Evolutionary conservation across 257 asterid species (phyloP).

Genomic region (Plantago major): DNA sequence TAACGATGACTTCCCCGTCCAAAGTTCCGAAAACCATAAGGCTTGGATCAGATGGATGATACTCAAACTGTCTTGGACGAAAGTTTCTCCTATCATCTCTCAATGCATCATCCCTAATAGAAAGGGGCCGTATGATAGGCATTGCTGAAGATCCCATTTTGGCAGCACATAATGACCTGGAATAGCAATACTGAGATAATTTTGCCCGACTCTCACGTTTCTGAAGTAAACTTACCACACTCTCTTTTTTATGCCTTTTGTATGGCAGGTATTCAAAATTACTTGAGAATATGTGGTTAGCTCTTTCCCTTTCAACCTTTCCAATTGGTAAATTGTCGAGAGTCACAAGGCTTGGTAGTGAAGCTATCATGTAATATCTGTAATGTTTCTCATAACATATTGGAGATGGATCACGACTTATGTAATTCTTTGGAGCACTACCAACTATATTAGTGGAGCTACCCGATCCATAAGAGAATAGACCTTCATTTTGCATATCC

Average conservation of each 20-base stretch:
- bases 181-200: conserved; percentile 55
- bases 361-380: conserved; percentile 80
- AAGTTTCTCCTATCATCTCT: conserved; percentile 66
- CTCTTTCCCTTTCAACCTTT: conserved; percentile 55
- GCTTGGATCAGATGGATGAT: conserved; percentile 90
- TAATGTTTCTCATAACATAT: conserved; percentile 85
- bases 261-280: conserved; percentile 81
- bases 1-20: conserved; percentile 84
- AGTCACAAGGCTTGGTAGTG: conserved; percentile 57
- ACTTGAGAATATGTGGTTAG: conserved; percentile 40
- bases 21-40: conserved; percentile 93
- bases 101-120: conserved; percentile 32
- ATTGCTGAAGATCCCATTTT: conserved; percentile 77
- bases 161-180: conserved; percentile 85
- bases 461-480: conserved; percentile 31
- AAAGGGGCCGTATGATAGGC: conserved; percentile 73
- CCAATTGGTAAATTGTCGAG: conserved; percentile 72
- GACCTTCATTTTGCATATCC: conserved; percentile 44
- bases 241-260: conserved; percentile 53
- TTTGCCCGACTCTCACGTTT: conserved; percentile 70
- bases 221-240: conserved; percentile 54
- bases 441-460: conserved; percentile 26
- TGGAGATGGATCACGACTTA: conserved; percentile 65
- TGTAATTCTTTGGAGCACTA: conserved; percentile 39
- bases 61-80: conserved; percentile 93